Base-by-base conservation (phyloP, 805 yeast species). In the Metschnikowia shivogae region DNA sequence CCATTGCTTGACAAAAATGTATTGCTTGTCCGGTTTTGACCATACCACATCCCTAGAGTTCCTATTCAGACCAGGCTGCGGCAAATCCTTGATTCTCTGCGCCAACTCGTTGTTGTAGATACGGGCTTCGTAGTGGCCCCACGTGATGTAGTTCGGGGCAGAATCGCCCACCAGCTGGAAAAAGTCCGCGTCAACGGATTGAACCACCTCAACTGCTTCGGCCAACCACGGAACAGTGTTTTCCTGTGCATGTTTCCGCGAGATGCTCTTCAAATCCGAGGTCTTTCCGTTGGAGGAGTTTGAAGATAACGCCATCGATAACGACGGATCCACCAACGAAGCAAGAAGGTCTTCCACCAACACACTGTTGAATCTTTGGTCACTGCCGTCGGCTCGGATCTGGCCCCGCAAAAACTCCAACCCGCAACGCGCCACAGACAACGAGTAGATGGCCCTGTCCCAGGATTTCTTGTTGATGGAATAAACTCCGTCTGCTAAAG, bases 51-150 rank as follows among this genome's bases (percentile, higher is more conserved):
- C n/a, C n/a, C n/a, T n/a, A n/a, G n/a, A n/a, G n/a, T n/a, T n/a
- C n/a, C n/a, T n/a, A n/a, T n/a, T n/a, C n/a, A n/a, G n/a, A n/a
- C n/a, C n/a, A n/a, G n/a, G n/a, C n/a, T n/a, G n/a, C n/a, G n/a
- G 62, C 19, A 69, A 62, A 39, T 68, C 65, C 64, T 74, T 70
- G 34, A 86, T 68, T 35, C 74, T 67, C 57, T 75, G 76, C 0
- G 95, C 86, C 36, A 89, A 72, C 48, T 87, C 89, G 42, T 87
- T 84, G 53, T 87, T 87, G 49, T 73, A 68, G 20, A 90, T 69
- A 5, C 59, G 58, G 0, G 96, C 96, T 8, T 72, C 65, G 55
- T 76, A 78, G 40, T 65, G 62, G 48, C 77, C 66, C 84, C 84
- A 78, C n/a, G 62, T 49, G 31, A 78, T 64, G 10, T 70, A 58